Conservation (phyloP, 2,329 filamentous ascomycete genomes). For the Shiraia bambusicola region DNA sequence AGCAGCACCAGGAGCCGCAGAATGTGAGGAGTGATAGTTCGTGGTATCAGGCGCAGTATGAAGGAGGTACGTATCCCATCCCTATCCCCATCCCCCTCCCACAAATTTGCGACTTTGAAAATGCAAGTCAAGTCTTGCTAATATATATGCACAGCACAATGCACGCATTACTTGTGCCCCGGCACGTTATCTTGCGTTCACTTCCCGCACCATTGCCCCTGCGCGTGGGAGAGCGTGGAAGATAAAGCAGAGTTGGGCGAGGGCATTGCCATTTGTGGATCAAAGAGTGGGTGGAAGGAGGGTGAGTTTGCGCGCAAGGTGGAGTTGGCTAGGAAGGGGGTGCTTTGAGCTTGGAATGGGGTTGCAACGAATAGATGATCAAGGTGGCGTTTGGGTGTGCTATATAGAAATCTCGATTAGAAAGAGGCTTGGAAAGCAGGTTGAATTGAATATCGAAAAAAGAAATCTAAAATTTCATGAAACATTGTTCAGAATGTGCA, state of each 20-base stretch:
- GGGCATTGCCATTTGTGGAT: conserved; percentile 71
- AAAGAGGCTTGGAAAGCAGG: background rate
- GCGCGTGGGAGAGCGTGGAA: conserved; percentile 69
- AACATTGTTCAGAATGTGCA: no score
- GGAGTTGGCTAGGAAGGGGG: conserved; percentile 75
- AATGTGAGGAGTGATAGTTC: conserved; percentile 82
- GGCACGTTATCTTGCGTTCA: conserved; percentile 93
- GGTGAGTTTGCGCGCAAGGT: conserved; percentile 75
- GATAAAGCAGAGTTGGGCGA: conserved; percentile 70
- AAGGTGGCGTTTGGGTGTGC: background rate
- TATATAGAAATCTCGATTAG: background rate
- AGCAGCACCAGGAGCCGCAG: conserved; percentile 63
- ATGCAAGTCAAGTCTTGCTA: background rate
- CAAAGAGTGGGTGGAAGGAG: conserved; percentile 71
- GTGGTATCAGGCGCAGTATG: conserved; percentile 74
- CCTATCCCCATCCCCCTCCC: background rate
- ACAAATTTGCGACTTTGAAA: no score
- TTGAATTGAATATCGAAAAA: no score
- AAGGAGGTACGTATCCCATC: conserved; percentile 55
- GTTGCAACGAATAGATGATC: background rate
- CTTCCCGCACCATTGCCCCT: conserved; percentile 96
- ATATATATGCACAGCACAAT: conserved; percentile 62
- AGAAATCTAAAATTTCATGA: no score
- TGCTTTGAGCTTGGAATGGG: conserved; percentile 55
- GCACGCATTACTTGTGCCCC: conserved; percentile 91